Evolutionary conservation across 1,139 yeast genomes (phyloP), one percentile per base, ranked within the genome.

Genomic region (Diutina ranongensis): DNA sequence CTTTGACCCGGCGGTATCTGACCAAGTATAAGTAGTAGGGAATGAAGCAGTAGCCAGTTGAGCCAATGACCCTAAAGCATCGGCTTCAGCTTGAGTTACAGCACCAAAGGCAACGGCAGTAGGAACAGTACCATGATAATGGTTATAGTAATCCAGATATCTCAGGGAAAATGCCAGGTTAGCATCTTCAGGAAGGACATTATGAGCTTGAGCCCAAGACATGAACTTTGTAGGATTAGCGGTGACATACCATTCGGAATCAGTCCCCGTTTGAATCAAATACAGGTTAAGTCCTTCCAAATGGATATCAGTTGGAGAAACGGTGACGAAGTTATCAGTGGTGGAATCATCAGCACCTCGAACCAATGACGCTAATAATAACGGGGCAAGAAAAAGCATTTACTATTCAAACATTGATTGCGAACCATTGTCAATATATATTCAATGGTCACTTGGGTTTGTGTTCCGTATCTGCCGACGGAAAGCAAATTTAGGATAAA

Each of bases 1-100:
- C 13, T 12, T 13, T 18, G 28, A 18, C 28, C n/a, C n/a, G n/a
- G n/a, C n/a, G n/a, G n/a, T n/a, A 7, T 19, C 38, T 21, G 28
- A 10, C 13, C 20, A 35, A 12, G 40, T 35, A 18, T 35, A 35
- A 12, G 40, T 35, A 12, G 40, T 13, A 18, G 40, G 40, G 40
- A 35, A 35, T n/a, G 27, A 19, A 15, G 12, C 18, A 12, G 40
- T 35, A 4, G 40, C 40, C 40, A 35, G 40, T 2, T 20, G 15
- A 20, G 40, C 40, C 40, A 35, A 35, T 16, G 40, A 35, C 16
- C 40, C 40, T 9, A 35, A 22, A 22, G 40, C 40, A 35, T 35
- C 40, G 40, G 40, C 40, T 35, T 35, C 40, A 13, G 40, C 40
- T 12, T 35, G 40, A 13, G 40, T 35, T 27, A 35, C 22, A 28